These are phyloP conservation scores for Chamaecrista fasciculata DNA, from an alignment of 306 rosid species.

Conservation along the genomic window DNA sequence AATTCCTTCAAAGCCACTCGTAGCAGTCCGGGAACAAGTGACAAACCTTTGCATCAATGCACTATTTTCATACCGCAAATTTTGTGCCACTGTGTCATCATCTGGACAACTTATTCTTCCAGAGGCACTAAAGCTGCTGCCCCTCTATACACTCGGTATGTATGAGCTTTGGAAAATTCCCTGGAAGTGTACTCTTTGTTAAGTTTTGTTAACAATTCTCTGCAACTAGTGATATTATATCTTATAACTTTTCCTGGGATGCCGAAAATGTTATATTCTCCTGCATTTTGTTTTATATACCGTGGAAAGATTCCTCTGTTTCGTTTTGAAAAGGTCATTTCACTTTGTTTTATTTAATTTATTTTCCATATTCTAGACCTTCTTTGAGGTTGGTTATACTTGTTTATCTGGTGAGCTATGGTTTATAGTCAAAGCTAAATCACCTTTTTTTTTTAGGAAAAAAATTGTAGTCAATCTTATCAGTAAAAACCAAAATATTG, in stretches of 20 bases:
- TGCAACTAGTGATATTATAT: constrained; percentile 16
- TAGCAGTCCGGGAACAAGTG: constrained; percentile 81
- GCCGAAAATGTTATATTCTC: neutral
- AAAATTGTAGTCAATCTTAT: constrained; percentile 17
- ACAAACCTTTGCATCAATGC: constrained; percentile 84
- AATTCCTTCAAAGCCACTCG: constrained; percentile 73
- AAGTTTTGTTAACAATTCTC: constrained; percentile 13
- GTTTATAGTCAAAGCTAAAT: constrained; percentile 4
- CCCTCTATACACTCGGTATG: constrained; percentile 88
- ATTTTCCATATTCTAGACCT: constrained; percentile 1
- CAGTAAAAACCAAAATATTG: constrained; percentile 22
- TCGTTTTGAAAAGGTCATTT: neutral
- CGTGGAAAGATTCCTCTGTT: neutral
- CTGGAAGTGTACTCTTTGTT: neutral
- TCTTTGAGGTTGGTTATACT: constrained; percentile 1
- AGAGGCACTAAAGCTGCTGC: constrained; percentile 97
- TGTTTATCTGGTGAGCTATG: constrained; percentile 22
- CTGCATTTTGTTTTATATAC: constrained; percentile 20
- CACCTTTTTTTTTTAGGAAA: constrained; percentile 23
- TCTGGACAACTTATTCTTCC: constrained; percentile 99
- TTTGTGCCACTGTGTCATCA: constrained; percentile 92
- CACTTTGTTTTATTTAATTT: neutral
- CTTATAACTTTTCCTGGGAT: neutral
- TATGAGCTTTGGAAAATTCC: constrained; percentile 18
- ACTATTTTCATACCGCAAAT: constrained; percentile 86